Conservation (phyloP, 1,284 basidiomycete species). For the Macrocybe sp. region DNA sequence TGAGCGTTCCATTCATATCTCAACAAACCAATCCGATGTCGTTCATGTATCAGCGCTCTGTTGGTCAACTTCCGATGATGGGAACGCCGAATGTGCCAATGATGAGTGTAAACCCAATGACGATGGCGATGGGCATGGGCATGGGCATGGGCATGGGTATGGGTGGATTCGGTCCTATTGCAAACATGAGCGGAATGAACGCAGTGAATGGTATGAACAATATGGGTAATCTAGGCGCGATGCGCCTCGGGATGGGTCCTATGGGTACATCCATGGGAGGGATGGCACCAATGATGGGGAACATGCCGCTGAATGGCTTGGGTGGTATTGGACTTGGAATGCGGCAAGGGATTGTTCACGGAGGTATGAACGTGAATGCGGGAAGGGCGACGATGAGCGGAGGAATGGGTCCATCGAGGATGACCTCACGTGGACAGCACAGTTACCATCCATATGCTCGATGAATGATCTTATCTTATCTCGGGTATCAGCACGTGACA, state of each 20-base stretch:
- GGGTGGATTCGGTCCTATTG: slow-evolving; percentile 35
- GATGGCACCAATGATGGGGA: slow-evolving; percentile 24
- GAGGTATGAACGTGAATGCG: slow-evolving; percentile 3
- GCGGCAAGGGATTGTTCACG: slow-evolving; percentile 6
- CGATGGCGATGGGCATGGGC: slow-evolving; percentile 35
- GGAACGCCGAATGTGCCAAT: slow-evolving; percentile 23
- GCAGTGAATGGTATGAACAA: slow-evolving; percentile 36
- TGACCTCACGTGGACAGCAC: slow-evolving; percentile 52
- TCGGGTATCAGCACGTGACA: no score
- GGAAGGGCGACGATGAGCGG: slow-evolving; percentile 29
- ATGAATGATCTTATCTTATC: slow-evolving; percentile 8
- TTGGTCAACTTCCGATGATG: slow-evolving; percentile 48
- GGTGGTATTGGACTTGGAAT: slow-evolving; percentile 15
- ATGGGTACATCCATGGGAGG: slow-evolving; percentile 15
- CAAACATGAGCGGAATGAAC: slow-evolving; percentile 31
- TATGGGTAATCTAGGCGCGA: slow-evolving; percentile 26
- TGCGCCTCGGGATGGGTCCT: slow-evolving; percentile 25
- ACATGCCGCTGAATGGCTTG: slow-evolving; percentile 25
- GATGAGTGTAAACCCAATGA: slow-evolving; percentile 39
- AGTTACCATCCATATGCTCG: slow-evolving; percentile 60
- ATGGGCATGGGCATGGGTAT: slow-evolving; percentile 23
- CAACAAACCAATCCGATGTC: slow-evolving; percentile 38
- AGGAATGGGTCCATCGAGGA: slow-evolving; percentile 43
- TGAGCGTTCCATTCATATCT: slow-evolving; percentile 24
- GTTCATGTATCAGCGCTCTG: slow-evolving; percentile 55